Percentiles rank a stretch among this genome's conserved stretches.
phyloP scores from a whole-genome alignment of 2,329 filamentous ascomycete genomes.

The Apiospora kogelbergensis region DNA sequence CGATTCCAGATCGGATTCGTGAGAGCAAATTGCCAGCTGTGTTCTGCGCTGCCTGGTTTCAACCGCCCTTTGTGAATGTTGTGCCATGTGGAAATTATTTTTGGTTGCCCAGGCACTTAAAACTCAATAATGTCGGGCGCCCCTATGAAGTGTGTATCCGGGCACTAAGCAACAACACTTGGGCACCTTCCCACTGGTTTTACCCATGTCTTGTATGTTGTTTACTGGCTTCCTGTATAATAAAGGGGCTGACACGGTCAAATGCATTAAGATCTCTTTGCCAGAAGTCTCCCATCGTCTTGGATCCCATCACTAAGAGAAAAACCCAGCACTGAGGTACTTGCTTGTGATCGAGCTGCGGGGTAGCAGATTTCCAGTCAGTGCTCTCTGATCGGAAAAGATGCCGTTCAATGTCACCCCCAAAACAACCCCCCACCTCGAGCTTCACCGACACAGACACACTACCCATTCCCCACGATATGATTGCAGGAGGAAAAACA shows the following conservation, averaged over 20 bases:
- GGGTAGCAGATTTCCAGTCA: not conserved
- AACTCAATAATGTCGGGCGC: not conserved
- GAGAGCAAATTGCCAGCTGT: not conserved
- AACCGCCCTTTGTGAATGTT: not conserved
- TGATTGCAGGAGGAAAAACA: not conserved
- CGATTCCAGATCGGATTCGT: not conserved
- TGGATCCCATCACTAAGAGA: not conserved
- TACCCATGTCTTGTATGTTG: too few relatives aligned
- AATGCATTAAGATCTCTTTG: too few relatives aligned
- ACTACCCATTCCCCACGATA: not conserved
- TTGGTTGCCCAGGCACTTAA: not conserved
- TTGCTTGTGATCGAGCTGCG: slow-evolving; percentile 1
- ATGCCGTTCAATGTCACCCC: not conserved
- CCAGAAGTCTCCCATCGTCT: not conserved
- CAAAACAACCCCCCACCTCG: not conserved
- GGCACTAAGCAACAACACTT: not conserved
- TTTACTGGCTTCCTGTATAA: too few relatives aligned
- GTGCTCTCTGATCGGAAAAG: not conserved
- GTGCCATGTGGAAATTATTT: not conserved
- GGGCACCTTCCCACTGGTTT: too few relatives aligned
- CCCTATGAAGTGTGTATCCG: not conserved
- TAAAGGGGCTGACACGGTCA: too few relatives aligned
- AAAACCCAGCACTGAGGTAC: too few relatives aligned
- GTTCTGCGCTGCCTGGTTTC: not conserved
- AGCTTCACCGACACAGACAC: not conserved